Percentiles rank a stretch among this genome's conserved stretches.
Conservation (phyloP, 495 filamentous ascomycete species). For the Lentithecium fluviatile region DNA sequence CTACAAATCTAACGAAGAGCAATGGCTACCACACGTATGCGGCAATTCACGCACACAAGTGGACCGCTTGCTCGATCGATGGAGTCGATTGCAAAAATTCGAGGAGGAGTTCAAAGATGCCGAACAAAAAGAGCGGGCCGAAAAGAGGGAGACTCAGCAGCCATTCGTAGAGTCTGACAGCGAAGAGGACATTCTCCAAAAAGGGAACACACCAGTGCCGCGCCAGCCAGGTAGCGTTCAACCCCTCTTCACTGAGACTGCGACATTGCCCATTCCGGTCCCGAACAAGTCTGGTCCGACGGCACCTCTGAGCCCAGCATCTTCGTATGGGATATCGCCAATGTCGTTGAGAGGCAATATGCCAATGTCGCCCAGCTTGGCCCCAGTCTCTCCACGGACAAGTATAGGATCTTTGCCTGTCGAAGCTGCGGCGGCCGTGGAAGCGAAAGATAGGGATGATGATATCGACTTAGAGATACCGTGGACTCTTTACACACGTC, state of each 20-base stretch:
- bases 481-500: conserved; percentile 24
- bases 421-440: conserved; percentile 21
- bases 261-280: conserved; percentile 12
- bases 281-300: conserved; percentile 4
- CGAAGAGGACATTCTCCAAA: conserved; percentile 19
- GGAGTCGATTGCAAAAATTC: conserved; percentile 27
- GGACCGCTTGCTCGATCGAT: conserved; percentile 21
- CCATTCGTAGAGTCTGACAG: conserved; percentile 29
- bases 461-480: conserved; percentile 24
- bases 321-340: conserved; percentile 28
- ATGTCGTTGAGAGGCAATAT: conserved; percentile 10
- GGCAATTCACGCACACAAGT: conserved; percentile 14
- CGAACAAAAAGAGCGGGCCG: conserved; percentile 3
- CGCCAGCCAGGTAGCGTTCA: conserved; percentile 6
- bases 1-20: conserved; percentile 1
- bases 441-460: conserved; percentile 22
- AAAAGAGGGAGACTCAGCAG: conserved; percentile 29
- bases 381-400: conserved; percentile 17
- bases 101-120: conserved; percentile 9
- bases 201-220: conserved; percentile 11
- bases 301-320: conserved; percentile 21
- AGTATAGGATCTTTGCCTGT: conserved; percentile 20
- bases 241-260: conserved; percentile 20
- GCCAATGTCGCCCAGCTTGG: neutral
- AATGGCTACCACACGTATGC: conserved; percentile 20